A percentile compares a stretch with the other conserved stretches of the same genome.
Conservation (phyloP, 2,329 filamentous ascomycete genomes). For the Cladosporium cucumerinum region DNA sequence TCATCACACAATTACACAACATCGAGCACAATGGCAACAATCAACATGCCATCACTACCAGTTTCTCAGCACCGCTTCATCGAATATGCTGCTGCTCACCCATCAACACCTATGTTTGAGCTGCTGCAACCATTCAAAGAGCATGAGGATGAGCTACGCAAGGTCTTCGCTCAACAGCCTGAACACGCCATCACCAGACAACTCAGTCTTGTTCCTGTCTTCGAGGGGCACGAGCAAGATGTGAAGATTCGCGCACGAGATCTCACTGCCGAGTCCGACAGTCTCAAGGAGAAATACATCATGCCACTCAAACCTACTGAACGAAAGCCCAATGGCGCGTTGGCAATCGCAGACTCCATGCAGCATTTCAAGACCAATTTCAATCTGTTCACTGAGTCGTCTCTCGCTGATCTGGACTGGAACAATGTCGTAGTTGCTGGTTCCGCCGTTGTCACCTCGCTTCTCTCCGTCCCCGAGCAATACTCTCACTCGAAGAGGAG, state of each 20-base stretch:
- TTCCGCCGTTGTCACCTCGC: slow-evolving; percentile 73
- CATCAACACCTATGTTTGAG: slow-evolving; percentile 52
- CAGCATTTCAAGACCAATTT: slow-evolving; percentile 77
- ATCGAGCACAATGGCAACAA: slow-evolving; percentile 3
- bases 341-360: slow-evolving; percentile 65
- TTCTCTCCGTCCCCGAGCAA: slow-evolving; percentile 62
- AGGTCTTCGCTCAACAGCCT: slow-evolving; percentile 67
- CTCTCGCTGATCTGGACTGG: slow-evolving; percentile 74
- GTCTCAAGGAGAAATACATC: slow-evolving; percentile 63
- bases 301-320: slow-evolving; percentile 63
- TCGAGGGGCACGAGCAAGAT: slow-evolving; percentile 50
- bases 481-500: slow-evolving; percentile 40
- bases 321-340: slow-evolving; percentile 60
- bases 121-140: slow-evolving; percentile 64
- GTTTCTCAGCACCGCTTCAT: slow-evolving; percentile 43
- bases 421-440: slow-evolving; percentile 77
- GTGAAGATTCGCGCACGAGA: slow-evolving; percentile 63
- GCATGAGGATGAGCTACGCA: slow-evolving; percentile 64
- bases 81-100: slow-evolving; percentile 54
- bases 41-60: slow-evolving; percentile 37
- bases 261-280: slow-evolving; percentile 54
- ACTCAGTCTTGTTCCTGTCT: slow-evolving; percentile 66
- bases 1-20: background rate
- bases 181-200: slow-evolving; percentile 55
- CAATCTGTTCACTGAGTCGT: slow-evolving; percentile 74